A percentile compares a stretch with the other conserved stretches of the same genome.
Conservation (phyloP, 2,329 filamentous ascomycete genomes). For the Talaromyces albobiverticillius region DNA sequence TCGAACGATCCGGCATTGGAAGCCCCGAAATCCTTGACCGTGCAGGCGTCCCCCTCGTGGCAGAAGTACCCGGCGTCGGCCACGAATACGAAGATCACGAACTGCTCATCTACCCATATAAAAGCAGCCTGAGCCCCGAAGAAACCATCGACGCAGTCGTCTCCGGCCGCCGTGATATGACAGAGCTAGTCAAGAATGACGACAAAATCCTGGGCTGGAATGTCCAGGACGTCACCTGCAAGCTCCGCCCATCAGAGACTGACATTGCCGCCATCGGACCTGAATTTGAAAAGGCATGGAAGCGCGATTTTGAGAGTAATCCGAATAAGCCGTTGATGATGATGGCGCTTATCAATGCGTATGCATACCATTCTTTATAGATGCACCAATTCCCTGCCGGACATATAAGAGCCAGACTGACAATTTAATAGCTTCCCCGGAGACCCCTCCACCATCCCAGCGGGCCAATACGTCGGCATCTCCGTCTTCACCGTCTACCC, state of each 20-base stretch:
- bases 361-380: neutral
- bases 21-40: neutral
- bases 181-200: neutral
- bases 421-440: slow-evolving; percentile 1
- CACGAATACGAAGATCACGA: slow-evolving; percentile 4
- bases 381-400: too few relatives aligned
- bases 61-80: slow-evolving; percentile 4
- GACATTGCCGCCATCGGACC: neutral
- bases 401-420: neutral
- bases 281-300: neutral
- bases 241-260: slow-evolving; percentile 5
- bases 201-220: slow-evolving; percentile 8
- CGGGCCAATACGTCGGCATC: neutral
- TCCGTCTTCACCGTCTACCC: slow-evolving; percentile 6
- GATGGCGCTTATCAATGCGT: slow-evolving; percentile 1
- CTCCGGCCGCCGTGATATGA: neutral
- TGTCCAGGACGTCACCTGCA: slow-evolving; percentile 1
- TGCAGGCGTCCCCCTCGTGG: neutral
- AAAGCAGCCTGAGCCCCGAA: neutral
- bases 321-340: slow-evolving; percentile 5
- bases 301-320: neutral
- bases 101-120: slow-evolving; percentile 5
- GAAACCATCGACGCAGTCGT: slow-evolving; percentile 7
- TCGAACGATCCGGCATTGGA: slow-evolving; percentile 7
- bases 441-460: neutral